Percentiles rank a stretch among this genome's conserved stretches.
Evolutionary conservation across 2,329 filamentous ascomycete species (phyloP).

Genomic region (Zasmidium cellare): DNA sequence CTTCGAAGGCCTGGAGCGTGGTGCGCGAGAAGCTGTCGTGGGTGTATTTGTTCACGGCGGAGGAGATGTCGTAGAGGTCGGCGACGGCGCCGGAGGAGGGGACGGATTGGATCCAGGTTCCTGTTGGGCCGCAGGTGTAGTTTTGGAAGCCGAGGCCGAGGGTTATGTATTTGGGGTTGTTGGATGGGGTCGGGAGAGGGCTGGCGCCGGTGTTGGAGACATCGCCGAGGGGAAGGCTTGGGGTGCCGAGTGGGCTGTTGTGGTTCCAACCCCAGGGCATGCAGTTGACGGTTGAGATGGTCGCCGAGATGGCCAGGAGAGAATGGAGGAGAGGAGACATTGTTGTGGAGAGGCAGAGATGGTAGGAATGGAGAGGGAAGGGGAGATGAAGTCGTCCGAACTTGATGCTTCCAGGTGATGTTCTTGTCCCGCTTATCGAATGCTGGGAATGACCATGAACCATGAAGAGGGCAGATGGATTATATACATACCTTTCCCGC

Average conservation of each 20-base stretch:
- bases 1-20: slow-evolving; percentile 20
- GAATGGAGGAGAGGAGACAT: slow-evolving; percentile 16
- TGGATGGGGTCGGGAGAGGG: slow-evolving; percentile 19
- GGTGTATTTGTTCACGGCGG: slow-evolving; percentile 35
- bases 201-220: slow-evolving; percentile 17
- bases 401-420: not conserved
- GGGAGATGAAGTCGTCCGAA: not conserved
- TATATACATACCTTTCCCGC: slow-evolving; percentile 13
- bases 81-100: slow-evolving; percentile 43
- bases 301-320: slow-evolving; percentile 13
- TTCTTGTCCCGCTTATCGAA: slow-evolving; percentile 7
- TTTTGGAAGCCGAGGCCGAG: slow-evolving; percentile 68
- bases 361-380: not conserved
- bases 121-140: slow-evolving; percentile 58
- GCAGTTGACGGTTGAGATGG: slow-evolving; percentile 13
- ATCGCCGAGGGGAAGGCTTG: slow-evolving; percentile 16
- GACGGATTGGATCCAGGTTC: slow-evolving; percentile 29
- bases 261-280: not conserved
- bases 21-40: slow-evolving; percentile 17
- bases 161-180: slow-evolving; percentile 45
- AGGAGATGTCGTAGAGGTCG: slow-evolving; percentile 32
- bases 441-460: not conserved
- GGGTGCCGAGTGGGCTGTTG: slow-evolving; percentile 2
- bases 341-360: not conserved
- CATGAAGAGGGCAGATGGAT: not conserved